Base-by-base conservation (phyloP, 345 rosid species). In the Physaria fendleri region DNA sequence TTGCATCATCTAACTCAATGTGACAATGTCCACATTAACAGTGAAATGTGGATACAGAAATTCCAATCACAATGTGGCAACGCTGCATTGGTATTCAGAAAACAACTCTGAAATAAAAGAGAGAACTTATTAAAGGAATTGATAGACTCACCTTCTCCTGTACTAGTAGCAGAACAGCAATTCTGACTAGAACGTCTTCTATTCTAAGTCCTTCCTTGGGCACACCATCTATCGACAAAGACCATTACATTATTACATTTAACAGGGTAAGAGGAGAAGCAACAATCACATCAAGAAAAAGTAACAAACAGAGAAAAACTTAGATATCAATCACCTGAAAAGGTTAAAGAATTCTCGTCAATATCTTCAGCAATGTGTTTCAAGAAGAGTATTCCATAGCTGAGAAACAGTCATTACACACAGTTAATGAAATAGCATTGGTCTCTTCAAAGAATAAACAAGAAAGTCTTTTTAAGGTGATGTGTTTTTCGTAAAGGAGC, bases 121-220 rank as follows among this genome's bases (percentile, higher is more conserved):
- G 23, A 55, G 13, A 17, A 18, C 38, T 10, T 40, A 23, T 55
- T 6, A 17, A 8, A 39, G 46, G 50, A 66, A 14, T 29, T 22
- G 35, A 33, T 8, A 66, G 65, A 56, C 78, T 77, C 71, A 88
- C 99, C 87, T 87, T 94, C 30, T 90, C 87, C 76, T 79, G 71
- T 15, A 94, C 42, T 62, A 82, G 73, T 75, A 77, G 61, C 73
- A 94, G 75, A 71, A 73, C 45, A 20, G 95, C 96, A 58, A 87
- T 81, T 74, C 99, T 81, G 38, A 87, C 80, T 8, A 94, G 83
- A 6, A 94, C 97, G 65, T 94, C 99, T 64, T 65, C 78, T 58
- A 84, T 81, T 78, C 99, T 76, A 53, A 94, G 97, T 61, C 99
- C 99, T 77, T 94, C 99, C 76, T 94, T 90, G 4, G 99, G 99